These are phyloP conservation scores for Bothriochloa decipiens DNA, from an alignment of 176 grass and related monocot genomes.

Conservation along the genomic window DNA sequence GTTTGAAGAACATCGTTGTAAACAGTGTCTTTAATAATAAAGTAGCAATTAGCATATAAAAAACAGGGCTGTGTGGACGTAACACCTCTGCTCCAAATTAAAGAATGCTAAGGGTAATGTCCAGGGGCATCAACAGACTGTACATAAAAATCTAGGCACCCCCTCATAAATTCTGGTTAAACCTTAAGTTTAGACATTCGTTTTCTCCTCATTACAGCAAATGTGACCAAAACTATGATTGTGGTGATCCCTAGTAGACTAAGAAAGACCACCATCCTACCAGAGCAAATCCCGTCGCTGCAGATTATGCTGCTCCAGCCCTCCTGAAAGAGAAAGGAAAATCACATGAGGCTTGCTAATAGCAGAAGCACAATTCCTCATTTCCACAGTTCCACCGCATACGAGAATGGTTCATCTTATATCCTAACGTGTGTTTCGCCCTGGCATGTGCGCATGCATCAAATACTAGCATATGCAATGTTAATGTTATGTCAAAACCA, in stretches of 20 bases:
- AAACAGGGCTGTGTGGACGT: background rate
- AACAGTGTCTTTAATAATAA: too few species aligned
- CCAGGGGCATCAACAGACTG: constrained; percentile 33
- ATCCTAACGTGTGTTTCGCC: background rate
- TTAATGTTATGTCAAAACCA: background rate
- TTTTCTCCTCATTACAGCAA: constrained; percentile 63
- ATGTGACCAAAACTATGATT: constrained; percentile 35
- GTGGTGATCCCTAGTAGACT: constrained; percentile 28
- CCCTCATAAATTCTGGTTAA: constrained; percentile 45
- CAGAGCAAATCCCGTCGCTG: constrained; percentile 43
- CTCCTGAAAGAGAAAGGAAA: constrained; percentile 48
- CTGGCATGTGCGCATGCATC: background rate
- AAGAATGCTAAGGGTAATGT: constrained; percentile 18
- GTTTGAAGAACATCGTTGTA: too few species aligned
- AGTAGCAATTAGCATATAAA: too few species aligned
- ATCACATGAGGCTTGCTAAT: background rate
- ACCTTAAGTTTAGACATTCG: constrained; percentile 91
- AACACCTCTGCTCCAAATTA: constrained; percentile 27
- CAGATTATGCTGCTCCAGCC: constrained; percentile 45
- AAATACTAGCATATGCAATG: constrained; percentile 10
- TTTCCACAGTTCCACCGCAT: background rate
- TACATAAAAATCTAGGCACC: constrained; percentile 51
- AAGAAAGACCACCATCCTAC: constrained; percentile 48
- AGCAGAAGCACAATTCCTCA: background rate
- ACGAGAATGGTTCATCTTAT: background rate